Percentiles rank a stretch among this genome's conserved stretches.
phyloP scores from a whole-genome alignment of 805 yeast species.

The Ogataea pilisensis region DNA sequence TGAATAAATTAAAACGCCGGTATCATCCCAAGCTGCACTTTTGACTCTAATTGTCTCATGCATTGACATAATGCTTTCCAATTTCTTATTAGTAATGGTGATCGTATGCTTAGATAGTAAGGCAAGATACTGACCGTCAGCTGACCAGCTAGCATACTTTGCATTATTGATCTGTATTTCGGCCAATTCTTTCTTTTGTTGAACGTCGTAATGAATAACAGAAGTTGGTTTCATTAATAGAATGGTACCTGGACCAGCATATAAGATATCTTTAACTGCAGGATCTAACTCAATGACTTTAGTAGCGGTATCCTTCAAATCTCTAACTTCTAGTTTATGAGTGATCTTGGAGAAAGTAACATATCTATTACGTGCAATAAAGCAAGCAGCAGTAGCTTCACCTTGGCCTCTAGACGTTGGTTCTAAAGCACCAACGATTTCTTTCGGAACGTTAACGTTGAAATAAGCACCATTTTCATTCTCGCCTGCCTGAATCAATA shows the following conservation, averaged over 20 bases:
- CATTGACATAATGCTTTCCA: slow-evolving; percentile 75
- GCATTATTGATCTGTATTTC: slow-evolving; percentile 71
- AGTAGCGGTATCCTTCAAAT: slow-evolving; percentile 75
- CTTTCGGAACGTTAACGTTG: slow-evolving; percentile 74
- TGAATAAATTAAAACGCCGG: slow-evolving; percentile 86
- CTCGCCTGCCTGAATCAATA: slow-evolving; percentile 76
- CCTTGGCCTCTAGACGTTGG: slow-evolving; percentile 80
- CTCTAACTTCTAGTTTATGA: slow-evolving; percentile 75
- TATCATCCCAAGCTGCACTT: slow-evolving; percentile 96
- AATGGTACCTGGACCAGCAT: slow-evolving; percentile 80
- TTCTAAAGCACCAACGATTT: slow-evolving; percentile 89
- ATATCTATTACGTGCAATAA: slow-evolving; percentile 93
- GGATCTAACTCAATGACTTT: slow-evolving; percentile 69
- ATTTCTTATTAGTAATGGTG: slow-evolving; percentile 75
- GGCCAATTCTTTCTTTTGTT: slow-evolving; percentile 76
- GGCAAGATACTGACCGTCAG: slow-evolving; percentile 83
- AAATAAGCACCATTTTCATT: slow-evolving; percentile 67
- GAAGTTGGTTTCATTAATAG: slow-evolving; percentile 67
- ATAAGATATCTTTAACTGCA: slow-evolving; percentile 64
- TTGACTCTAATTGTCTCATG: slow-evolving; percentile 97
- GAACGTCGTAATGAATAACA: slow-evolving; percentile 85
- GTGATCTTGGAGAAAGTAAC: slow-evolving; percentile 67
- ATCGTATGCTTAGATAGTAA: slow-evolving; percentile 88
- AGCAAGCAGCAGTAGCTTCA: slow-evolving; percentile 78
- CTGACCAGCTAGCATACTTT: slow-evolving; percentile 86